A percentile compares a stretch with the other conserved stretches of the same genome.
These are phyloP conservation scores for Neofusicoccum sp. DNA, from an alignment of 2,329 filamentous ascomycete genomes.

Conservation along the genomic window DNA sequence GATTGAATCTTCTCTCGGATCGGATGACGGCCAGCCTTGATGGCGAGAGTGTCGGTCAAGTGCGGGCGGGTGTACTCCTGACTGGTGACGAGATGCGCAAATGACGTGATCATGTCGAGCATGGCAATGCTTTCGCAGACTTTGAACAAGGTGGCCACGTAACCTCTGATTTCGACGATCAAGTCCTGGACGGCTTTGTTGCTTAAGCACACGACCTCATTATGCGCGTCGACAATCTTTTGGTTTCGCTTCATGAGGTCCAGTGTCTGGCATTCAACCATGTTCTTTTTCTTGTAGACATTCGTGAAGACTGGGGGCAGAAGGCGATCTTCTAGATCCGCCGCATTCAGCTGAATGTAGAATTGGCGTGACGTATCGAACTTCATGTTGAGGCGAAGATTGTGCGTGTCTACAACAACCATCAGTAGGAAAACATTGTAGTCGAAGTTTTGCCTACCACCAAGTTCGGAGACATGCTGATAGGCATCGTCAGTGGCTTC, in stretches of 20 bases:
- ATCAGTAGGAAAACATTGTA: constrained; percentile 15
- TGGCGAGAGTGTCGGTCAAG: constrained; percentile 65
- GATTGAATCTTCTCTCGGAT: constrained; percentile 71
- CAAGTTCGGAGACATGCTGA: constrained; percentile 66
- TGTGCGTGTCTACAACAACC: constrained; percentile 43
- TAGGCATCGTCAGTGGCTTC: constrained; percentile 79
- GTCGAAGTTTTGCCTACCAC: constrained; percentile 48
- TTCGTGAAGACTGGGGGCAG: constrained; percentile 77
- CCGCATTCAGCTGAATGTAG: constrained; percentile 66
- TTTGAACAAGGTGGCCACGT: constrained; percentile 73
- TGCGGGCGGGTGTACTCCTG: constrained; percentile 68
- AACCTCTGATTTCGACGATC: constrained; percentile 66
- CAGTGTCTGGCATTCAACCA: constrained; percentile 83
- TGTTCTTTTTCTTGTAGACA: constrained; percentile 66
- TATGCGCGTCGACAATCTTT: constrained; percentile 72
- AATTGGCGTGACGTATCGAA: constrained; percentile 78
- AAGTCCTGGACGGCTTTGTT: constrained; percentile 73
- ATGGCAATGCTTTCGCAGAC: constrained; percentile 84
- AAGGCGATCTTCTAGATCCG: constrained; percentile 59
- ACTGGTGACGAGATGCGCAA: constrained; percentile 63
- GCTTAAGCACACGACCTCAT: constrained; percentile 80
- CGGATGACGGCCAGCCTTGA: constrained; percentile 74
- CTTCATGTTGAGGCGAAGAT: constrained; percentile 64
- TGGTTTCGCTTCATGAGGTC: constrained; percentile 75
- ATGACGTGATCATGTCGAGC: constrained; percentile 67